These are phyloP conservation scores for Starmera caribaea DNA, from an alignment of 805 yeast species.

Conservation along the genomic window DNA sequence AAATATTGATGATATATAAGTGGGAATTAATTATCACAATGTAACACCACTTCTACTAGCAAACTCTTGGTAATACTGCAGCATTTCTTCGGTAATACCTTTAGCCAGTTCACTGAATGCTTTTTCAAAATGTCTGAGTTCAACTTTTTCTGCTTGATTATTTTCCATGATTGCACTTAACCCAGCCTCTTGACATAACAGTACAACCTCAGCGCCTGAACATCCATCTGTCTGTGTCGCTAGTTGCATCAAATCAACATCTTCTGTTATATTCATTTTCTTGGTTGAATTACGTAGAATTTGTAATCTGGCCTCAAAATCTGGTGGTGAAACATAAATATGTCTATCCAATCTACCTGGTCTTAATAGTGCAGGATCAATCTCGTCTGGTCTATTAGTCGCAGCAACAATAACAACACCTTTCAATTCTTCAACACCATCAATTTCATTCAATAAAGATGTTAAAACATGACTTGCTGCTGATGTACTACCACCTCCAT, in stretches of 20 bases:
- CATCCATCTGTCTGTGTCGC: slow-evolving; percentile 76
- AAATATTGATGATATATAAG: no score
- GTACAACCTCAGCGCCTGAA: slow-evolving; percentile 93
- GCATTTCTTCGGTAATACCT: slow-evolving; percentile 82
- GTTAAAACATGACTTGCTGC: slow-evolving; percentile 83
- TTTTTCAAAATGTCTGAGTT: slow-evolving; percentile 56
- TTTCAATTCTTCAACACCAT: slow-evolving; percentile 90
- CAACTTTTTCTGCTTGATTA: slow-evolving; percentile 40
- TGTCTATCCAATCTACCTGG: slow-evolving; percentile 96
- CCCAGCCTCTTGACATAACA: slow-evolving; percentile 93
- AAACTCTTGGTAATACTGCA: slow-evolving; percentile 55
- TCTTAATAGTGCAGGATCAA: slow-evolving; percentile 86
- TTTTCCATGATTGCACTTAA: slow-evolving; percentile 86
- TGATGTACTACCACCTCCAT: slow-evolving; percentile 40
- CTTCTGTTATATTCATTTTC: slow-evolving; percentile 47
- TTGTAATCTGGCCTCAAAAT: slow-evolving; percentile 65
- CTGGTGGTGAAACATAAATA: slow-evolving; percentile 90
- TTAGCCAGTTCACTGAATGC: slow-evolving; percentile 62
- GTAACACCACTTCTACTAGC: slow-evolving; percentile 27
- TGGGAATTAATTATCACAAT: no score
- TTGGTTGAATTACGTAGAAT: slow-evolving; percentile 62
- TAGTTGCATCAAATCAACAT: slow-evolving; percentile 39
- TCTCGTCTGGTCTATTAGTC: slow-evolving; percentile 88
- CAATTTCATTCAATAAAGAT: slow-evolving; percentile 86
- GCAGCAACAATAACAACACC: slow-evolving; percentile 96